phyloP scores from a whole-genome alignment of 2,329 filamentous ascomycete species.

The Diplodia intermedia region DNA sequence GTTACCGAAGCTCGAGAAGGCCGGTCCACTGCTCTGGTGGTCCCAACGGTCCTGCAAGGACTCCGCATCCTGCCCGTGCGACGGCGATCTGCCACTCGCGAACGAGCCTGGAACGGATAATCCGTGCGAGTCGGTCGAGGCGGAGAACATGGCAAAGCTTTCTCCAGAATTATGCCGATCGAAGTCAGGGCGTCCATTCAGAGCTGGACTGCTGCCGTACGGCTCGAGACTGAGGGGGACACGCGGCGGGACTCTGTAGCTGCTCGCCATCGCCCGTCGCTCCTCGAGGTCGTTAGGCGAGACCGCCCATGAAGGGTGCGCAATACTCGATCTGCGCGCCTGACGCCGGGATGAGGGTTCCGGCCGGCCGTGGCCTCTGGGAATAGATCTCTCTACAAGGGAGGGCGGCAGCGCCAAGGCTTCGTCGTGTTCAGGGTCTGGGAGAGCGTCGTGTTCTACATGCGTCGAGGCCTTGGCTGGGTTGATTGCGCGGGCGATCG shows the following conservation, averaged over 20 bases:
- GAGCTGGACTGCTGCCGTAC: constrained; percentile 47
- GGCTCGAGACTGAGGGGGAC: constrained; percentile 58
- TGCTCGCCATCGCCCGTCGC: constrained; percentile 47
- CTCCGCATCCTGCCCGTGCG: constrained; percentile 39
- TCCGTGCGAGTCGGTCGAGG: constrained; percentile 63
- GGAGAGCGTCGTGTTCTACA: constrained; percentile 38
- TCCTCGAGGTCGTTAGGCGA: constrained; percentile 47
- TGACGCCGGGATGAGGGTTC: constrained; percentile 11
- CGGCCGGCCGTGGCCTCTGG: constrained; percentile 34
- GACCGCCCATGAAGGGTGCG: constrained; percentile 34
- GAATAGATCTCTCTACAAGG: constrained; percentile 36
- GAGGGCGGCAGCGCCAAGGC: constrained; percentile 46
- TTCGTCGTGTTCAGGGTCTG: constrained; percentile 48
- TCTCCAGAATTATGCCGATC: constrained; percentile 65
- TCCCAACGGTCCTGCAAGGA: constrained; percentile 43
- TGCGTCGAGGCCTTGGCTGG: constrained; percentile 31
- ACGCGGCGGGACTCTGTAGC: constrained; percentile 59
- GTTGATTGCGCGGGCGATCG: constrained; percentile 56
- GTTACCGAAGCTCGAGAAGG: constrained; percentile 46
- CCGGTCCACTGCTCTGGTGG: constrained; percentile 33
- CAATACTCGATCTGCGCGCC: constrained; percentile 23
- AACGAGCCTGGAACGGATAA: constrained; percentile 62
- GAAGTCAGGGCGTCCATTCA: constrained; percentile 48
- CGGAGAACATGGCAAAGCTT: constrained; percentile 69
- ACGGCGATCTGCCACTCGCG: constrained; percentile 43